Evolutionary conservation across 768 basidiomycete species (phyloP).

Genomic region (Tremella fuciformis): DNA sequence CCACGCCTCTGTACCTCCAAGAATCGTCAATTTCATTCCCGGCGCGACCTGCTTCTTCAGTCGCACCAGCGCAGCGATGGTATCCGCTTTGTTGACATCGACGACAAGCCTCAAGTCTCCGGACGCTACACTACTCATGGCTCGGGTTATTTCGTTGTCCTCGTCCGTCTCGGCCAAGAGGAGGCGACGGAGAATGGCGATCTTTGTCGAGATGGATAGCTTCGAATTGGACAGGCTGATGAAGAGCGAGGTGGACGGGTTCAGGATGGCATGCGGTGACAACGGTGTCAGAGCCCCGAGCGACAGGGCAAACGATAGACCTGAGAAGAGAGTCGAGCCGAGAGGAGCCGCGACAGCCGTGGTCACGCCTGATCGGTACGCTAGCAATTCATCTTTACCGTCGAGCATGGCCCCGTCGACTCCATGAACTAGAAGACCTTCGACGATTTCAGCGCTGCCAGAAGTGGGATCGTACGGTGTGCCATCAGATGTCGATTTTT

Average conservation of each 20-base stretch:
- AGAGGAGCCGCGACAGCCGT: slow-evolving; percentile 64
- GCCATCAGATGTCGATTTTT: slow-evolving; percentile 69
- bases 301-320: slow-evolving; percentile 64
- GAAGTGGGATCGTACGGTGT: slow-evolving; percentile 54
- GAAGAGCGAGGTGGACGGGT: slow-evolving; percentile 66
- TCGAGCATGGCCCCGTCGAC: slow-evolving; percentile 71
- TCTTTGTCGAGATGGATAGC: slow-evolving; percentile 74
- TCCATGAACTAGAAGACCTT: slow-evolving; percentile 58
- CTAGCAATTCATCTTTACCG: slow-evolving; percentile 69
- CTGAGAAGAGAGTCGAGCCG: slow-evolving; percentile 60
- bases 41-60: slow-evolving; percentile 66
- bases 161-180: slow-evolving; percentile 56
- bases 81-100: slow-evolving; percentile 64
- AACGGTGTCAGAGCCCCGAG: slow-evolving; percentile 63
- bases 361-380: slow-evolving; percentile 73
- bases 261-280: slow-evolving; percentile 62
- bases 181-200: slow-evolving; percentile 67
- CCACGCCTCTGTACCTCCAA: slow-evolving; percentile 49
- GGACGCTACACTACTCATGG: slow-evolving; percentile 57
- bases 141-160: slow-evolving; percentile 55
- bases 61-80: slow-evolving; percentile 64
- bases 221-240: slow-evolving; percentile 59
- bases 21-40: slow-evolving; percentile 53
- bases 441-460: slow-evolving; percentile 51
- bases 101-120: slow-evolving; percentile 65